Conservation (phyloP, 177 flowering plant species). For the Vitis hybrid region DNA sequence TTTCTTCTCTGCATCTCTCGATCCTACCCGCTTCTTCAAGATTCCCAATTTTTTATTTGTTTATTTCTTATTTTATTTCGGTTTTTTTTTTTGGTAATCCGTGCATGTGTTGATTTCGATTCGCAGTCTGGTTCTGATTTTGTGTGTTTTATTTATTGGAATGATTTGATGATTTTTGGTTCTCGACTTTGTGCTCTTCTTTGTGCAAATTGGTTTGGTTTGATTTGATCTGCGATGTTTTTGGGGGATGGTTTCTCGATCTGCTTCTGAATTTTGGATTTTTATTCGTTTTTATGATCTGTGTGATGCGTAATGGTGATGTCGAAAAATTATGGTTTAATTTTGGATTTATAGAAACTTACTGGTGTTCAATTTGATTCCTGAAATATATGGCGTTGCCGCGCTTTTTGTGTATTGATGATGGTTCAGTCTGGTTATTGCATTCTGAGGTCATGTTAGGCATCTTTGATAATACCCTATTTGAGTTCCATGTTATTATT, state of each 20-base stretch:
- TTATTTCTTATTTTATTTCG: not conserved
- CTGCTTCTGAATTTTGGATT: not conserved
- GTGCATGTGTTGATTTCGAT: not conserved
- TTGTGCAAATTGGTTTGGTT: no score
- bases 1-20: conserved; percentile 1
- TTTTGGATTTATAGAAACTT: not conserved
- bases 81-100: not conserved
- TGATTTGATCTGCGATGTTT: not conserved
- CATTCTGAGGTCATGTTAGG: no score
- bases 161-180: no score
- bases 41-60: conserved; percentile 14
- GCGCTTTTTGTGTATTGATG: no score
- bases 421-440: no score
- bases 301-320: not conserved
- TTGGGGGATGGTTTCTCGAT: not conserved
- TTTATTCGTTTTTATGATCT: not conserved
- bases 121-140: not conserved
- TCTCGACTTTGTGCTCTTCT: not conserved
- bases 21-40: conserved; percentile 5
- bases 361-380: no score
- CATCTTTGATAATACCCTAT: no score
- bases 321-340: conserved; percentile 4
- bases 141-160: no score
- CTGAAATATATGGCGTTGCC: no score
- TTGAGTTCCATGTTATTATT: no score